Conservation (phyloP, 345 rosid species). For the Eucalyptus regnans region DNA sequence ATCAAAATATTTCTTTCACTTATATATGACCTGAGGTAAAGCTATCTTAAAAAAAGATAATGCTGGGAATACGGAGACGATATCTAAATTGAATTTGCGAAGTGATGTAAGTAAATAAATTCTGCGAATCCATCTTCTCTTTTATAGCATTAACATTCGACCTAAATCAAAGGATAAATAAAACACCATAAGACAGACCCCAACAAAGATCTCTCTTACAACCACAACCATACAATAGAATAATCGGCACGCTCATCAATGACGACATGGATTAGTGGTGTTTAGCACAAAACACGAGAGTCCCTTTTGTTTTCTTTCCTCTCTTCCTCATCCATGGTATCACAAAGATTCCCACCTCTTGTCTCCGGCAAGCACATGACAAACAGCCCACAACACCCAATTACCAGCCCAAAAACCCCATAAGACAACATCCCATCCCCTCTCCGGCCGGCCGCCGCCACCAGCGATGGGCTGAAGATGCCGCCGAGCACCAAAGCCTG, state of each 20-base stretch:
- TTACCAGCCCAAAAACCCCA: constrained; percentile 5
- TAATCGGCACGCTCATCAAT: background rate
- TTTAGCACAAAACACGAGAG: background rate
- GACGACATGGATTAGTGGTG: background rate
- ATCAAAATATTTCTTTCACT: background rate
- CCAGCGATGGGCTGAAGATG: background rate
- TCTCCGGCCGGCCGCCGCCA: background rate
- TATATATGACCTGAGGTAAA: background rate
- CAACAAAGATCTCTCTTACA: background rate
- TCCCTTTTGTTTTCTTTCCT: background rate
- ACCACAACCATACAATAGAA: background rate
- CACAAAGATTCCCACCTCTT: background rate
- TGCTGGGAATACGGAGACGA: background rate
- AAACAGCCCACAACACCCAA: constrained; percentile 1
- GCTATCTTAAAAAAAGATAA: background rate
- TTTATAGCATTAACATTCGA: background rate
- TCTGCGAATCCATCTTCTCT: background rate
- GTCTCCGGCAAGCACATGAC: constrained; percentile 12
- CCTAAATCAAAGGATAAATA: background rate
- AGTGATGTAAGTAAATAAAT: background rate
- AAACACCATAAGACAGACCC: background rate
- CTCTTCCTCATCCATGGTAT: constrained; percentile 19
- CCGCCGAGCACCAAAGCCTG: constrained; percentile 17
- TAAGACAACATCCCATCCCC: background rate
- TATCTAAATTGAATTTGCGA: background rate